These are phyloP conservation scores for Cyclanthera cordifolia DNA, from an alignment of 306 rosid genomes.

Conservation along the genomic window DNA sequence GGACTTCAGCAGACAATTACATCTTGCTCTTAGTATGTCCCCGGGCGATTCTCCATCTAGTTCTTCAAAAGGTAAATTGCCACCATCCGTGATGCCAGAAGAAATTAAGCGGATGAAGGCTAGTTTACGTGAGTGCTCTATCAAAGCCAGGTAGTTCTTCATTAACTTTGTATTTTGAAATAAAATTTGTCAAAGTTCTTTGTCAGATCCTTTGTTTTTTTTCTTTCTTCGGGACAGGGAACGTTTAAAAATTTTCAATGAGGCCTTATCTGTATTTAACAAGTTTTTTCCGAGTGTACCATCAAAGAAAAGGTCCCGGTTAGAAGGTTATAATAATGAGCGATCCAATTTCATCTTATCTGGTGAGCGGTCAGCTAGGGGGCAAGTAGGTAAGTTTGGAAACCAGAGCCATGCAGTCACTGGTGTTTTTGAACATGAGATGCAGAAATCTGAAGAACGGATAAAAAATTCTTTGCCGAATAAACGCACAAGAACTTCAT, in stretches of 20 bases:
- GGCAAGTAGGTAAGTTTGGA: conserved; percentile 64
- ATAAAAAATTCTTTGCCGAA: conserved; percentile 57
- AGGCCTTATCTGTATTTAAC: conserved; percentile 66
- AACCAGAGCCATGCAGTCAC: conserved; percentile 52
- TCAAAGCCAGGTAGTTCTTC: conserved; percentile 77
- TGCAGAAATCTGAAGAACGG: conserved; percentile 78
- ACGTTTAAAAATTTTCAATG: conserved; percentile 60
- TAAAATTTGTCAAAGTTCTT: conserved; percentile 15
- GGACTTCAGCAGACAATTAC: conserved; percentile 55
- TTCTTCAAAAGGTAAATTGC: conserved; percentile 66
- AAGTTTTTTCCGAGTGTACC: conserved; percentile 63
- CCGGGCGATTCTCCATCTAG: conserved; percentile 76
- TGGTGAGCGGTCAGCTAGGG: conserved; percentile 61
- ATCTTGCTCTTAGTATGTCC: conserved; percentile 60
- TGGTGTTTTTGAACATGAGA: conserved; percentile 77
- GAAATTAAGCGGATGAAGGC: conserved; percentile 57
- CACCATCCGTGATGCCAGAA: conserved; percentile 50
- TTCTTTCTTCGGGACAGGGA: conserved; percentile 38
- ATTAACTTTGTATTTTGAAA: conserved; percentile 24
- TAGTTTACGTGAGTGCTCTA: conserved; percentile 35
- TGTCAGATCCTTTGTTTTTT: conserved; percentile 24
- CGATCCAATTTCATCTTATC: conserved; percentile 46
- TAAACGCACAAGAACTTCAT: conserved; percentile 92
- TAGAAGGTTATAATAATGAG: conserved; percentile 57
- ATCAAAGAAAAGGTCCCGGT: conserved; percentile 91